These are phyloP conservation scores for Nannochloris sp. DNA, from an alignment of 139 green algal species.

Conservation along the genomic window DNA sequence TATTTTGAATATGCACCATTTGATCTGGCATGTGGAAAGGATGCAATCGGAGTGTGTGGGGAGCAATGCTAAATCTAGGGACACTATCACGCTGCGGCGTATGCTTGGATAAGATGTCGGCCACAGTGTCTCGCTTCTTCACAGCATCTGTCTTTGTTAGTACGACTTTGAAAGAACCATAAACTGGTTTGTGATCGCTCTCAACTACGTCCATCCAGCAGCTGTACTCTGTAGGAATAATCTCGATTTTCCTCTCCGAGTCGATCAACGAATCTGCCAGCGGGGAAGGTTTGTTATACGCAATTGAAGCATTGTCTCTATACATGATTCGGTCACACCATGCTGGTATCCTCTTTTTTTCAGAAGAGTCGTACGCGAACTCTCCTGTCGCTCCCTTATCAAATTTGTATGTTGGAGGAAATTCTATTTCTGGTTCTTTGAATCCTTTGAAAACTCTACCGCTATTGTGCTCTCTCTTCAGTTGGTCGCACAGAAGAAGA, in stretches of 20 bases:
- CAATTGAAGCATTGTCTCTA: slow-evolving; percentile 36
- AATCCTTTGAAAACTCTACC: slow-evolving; percentile 57
- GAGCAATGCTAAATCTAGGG: slow-evolving; percentile 5
- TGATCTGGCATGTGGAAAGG: slow-evolving; percentile 8
- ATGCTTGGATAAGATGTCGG: slow-evolving; percentile 9
- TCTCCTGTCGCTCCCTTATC: slow-evolving; percentile 33
- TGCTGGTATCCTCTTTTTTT: slow-evolving; percentile 77
- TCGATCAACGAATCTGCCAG: background rate
- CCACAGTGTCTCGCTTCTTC: slow-evolving; percentile 20
- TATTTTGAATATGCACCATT: slow-evolving; percentile 21
- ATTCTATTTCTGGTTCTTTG: slow-evolving; percentile 64
- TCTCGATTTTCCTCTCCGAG: background rate
- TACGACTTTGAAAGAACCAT: slow-evolving; percentile 8
- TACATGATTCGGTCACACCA: slow-evolving; percentile 94
- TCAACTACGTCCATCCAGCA: slow-evolving; percentile 67
- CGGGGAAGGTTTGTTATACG: background rate
- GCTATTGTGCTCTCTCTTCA: slow-evolving; percentile 33
- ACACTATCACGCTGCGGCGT: background rate
- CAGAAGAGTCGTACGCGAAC: slow-evolving; percentile 63
- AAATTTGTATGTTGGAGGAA: slow-evolving; percentile 94
- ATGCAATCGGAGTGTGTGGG: slow-evolving; percentile 10
- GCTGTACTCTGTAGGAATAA: slow-evolving; percentile 44
- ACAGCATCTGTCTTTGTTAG: slow-evolving; percentile 31
- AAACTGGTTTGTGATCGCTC: slow-evolving; percentile 88
- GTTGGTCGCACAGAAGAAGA: slow-evolving; percentile 51